Evolutionary conservation across 2,329 filamentous ascomycete species (phyloP).

Genomic region (Penicillium sp.): DNA sequence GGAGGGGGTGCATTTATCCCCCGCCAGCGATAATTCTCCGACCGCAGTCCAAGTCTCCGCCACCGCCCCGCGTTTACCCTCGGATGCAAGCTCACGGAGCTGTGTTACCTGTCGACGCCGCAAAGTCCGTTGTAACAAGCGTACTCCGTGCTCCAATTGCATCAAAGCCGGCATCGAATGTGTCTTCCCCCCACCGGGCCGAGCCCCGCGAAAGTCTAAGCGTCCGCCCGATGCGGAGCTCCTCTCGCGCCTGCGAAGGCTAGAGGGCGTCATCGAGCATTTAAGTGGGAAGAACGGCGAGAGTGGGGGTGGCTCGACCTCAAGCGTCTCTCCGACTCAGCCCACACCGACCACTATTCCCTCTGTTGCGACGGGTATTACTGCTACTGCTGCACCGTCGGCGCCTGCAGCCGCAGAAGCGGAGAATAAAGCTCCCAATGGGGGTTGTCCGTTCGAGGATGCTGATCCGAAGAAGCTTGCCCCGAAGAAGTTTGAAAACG

Average conservation of each 20-base stretch:
- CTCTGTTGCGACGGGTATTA: conserved; percentile 10
- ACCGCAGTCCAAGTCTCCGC: conserved; percentile 13
- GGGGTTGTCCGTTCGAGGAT: conserved; percentile 25
- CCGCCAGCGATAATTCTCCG: conserved; percentile 24
- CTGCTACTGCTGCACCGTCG: background rate
- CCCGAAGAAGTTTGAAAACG: conserved; percentile 26
- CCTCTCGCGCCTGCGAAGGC: conserved; percentile 58
- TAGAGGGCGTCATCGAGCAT: conserved; percentile 66
- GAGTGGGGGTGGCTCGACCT: conserved; percentile 15
- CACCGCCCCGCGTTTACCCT: conserved; percentile 17
- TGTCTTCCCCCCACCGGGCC: conserved; percentile 64
- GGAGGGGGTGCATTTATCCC: conserved; percentile 18
- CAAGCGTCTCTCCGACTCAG: conserved; percentile 13
- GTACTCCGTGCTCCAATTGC: conserved; percentile 54
- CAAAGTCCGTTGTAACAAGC: conserved; percentile 55
- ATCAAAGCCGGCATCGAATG: conserved; percentile 60
- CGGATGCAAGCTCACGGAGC: conserved; percentile 43
- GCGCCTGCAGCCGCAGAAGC: background rate
- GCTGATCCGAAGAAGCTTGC: conserved; percentile 28
- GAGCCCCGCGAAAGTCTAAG: conserved; percentile 62
- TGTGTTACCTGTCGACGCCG: conserved; percentile 53
- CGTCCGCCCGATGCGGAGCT: conserved; percentile 65
- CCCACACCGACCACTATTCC: conserved; percentile 10
- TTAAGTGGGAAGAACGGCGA: conserved; percentile 54
- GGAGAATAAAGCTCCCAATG: background rate